Conservation (phyloP, 2,329 filamentous ascomycete species). For the Lachnellula arida region DNA sequence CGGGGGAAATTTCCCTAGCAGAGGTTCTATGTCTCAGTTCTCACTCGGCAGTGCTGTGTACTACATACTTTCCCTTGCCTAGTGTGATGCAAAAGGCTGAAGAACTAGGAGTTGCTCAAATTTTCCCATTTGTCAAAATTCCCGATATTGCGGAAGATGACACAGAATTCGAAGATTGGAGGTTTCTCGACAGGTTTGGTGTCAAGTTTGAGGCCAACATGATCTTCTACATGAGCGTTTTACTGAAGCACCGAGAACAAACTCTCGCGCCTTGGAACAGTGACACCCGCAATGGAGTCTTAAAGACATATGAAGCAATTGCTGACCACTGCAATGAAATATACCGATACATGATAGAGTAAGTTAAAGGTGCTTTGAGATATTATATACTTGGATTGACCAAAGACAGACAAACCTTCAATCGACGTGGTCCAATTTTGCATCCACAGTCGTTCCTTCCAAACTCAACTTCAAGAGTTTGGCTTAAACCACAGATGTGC, state of each 20-base stretch:
- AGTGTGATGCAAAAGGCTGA: slow-evolving; percentile 4
- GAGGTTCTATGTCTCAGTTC: slow-evolving; percentile 2
- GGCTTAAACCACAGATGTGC: slow-evolving; percentile 12
- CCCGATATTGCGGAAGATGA: slow-evolving; percentile 1
- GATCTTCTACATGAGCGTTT: slow-evolving; percentile 11
- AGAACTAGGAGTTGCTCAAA: slow-evolving; percentile 7
- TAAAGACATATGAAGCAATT: slow-evolving; percentile 17
- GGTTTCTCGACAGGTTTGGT: slow-evolving; percentile 14
- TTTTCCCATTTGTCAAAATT: slow-evolving; percentile 13
- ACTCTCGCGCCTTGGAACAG: slow-evolving; percentile 3
- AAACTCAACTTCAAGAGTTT: background rate
- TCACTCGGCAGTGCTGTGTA: background rate
- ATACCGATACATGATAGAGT: slow-evolving; percentile 3
- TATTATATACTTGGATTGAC: background rate
- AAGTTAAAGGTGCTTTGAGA: background rate
- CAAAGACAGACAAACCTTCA: slow-evolving; percentile 1
- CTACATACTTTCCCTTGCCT: slow-evolving; percentile 7
- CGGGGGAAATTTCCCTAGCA: slow-evolving; percentile 5
- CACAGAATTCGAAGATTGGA: slow-evolving; percentile 11
- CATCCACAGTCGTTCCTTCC: background rate
- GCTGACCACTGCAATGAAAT: slow-evolving; percentile 11
- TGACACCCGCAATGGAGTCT: slow-evolving; percentile 4
- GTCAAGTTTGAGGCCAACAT: slow-evolving; percentile 13
- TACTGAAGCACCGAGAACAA: slow-evolving; percentile 8
- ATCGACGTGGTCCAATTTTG: slow-evolving; percentile 8